Base-by-base conservation (phyloP, 2,329 filamentous ascomycete genomes). In the Rutstroemia sp. region DNA sequence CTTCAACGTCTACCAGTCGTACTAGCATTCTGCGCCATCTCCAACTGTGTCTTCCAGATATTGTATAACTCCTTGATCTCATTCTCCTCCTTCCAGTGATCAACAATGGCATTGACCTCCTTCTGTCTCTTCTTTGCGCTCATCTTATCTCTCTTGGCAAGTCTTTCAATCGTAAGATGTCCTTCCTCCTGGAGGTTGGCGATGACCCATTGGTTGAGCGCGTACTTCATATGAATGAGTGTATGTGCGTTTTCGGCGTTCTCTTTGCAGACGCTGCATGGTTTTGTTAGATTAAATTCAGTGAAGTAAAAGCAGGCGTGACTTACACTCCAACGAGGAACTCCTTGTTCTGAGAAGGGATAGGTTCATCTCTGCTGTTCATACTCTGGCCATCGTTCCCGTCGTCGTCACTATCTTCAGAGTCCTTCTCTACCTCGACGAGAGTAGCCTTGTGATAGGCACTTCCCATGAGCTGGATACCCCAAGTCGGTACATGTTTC, bases 191-290 rank as follows among this genome's bases (percentile, higher is more conserved):
- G 70, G 0, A 94, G 79, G 53, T 80, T 81, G 27, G 78, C 76
- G 23, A 86, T 75, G 0, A 92, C 84, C 78, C 81, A 88, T 61
- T 85, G 78, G 65, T 88, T 85, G n/a, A 92, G 80, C 47, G 84
- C 80, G 58, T 80, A 81, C 56, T 86, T 85, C 89, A 89, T 92
- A 71, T 94, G 89, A 4, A 83, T 78, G 3, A 92, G 76, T 1
- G 78, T 79, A 66, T 92, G 88, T 0, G 87, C 85, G 41, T 84
- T 84, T 61, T 83, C 76, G 0, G 88, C 87, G 61, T 86, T 86
- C 34, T 73, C 71, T 65, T 78, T 80, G 73, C 84, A 88, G 58
- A 78, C 76, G 16, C 66, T 67, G 19, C 7, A 48, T 42, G 57
- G 39, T 53, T 45, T 45, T 54, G 46, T 50, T 37, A 44, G 58